phyloP scores from a whole-genome alignment of 176 grass and related monocot species.

The Oryza australiensis region DNA sequence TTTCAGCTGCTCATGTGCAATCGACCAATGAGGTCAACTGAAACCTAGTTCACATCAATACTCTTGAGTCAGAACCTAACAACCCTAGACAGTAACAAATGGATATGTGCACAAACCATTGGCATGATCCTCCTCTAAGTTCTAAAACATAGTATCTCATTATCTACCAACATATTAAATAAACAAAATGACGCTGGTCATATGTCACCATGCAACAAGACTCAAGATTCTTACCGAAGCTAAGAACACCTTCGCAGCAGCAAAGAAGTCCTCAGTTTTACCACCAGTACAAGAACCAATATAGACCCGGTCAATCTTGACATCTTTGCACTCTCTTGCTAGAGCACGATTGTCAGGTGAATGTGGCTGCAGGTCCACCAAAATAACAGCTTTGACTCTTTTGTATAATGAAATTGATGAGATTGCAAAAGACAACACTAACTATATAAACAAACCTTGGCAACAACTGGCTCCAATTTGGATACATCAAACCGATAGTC shows the following conservation, averaged over 20 bases:
- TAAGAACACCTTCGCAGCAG: slow-evolving; percentile 88
- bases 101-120: neutral
- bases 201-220: neutral
- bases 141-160: neutral
- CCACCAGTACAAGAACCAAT: slow-evolving; percentile 99
- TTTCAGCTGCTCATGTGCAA: neutral
- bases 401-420: neutral
- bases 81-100: neutral
- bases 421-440: slow-evolving; percentile 8
- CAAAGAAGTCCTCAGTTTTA: slow-evolving; percentile 91
- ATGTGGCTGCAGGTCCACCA: slow-evolving; percentile 67
- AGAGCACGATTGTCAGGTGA: slow-evolving; percentile 92
- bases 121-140: neutral
- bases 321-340: slow-evolving; percentile 96
- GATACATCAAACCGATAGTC: slow-evolving; percentile 91
- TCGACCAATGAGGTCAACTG: neutral
- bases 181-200: neutral
- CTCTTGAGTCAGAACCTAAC: neutral
- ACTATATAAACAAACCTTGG: slow-evolving; percentile 62
- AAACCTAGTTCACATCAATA: neutral
- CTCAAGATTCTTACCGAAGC: slow-evolving; percentile 72
- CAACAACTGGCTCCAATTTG: slow-evolving; percentile 93
- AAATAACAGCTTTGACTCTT: neutral
- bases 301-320: slow-evolving; percentile 92
- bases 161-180: neutral